phyloP scores from a whole-genome alignment of 805 yeast genomes.

The Candida piceae region DNA sequence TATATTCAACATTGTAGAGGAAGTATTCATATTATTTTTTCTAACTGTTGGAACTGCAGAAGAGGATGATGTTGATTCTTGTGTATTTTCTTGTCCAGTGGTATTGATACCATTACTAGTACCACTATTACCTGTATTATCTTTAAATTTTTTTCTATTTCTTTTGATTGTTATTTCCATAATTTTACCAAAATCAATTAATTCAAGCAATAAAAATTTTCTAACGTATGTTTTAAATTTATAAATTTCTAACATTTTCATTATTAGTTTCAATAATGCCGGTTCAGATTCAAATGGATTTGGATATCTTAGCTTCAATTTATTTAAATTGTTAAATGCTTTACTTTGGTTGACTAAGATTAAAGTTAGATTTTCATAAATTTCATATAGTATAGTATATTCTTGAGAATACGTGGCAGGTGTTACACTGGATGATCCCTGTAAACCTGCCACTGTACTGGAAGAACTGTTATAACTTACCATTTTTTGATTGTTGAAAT shows the following conservation, averaged over 20 bases:
- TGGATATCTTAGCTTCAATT: constrained; percentile 46
- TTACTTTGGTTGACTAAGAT: constrained; percentile 25
- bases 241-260: constrained; percentile 49
- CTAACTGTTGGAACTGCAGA: too few relatives aligned
- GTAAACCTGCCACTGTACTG: constrained; percentile 9
- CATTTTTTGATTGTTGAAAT: constrained; percentile 7
- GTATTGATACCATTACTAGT: not conserved
- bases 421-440: constrained; percentile 12
- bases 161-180: constrained; percentile 47
- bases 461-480: constrained; percentile 5
- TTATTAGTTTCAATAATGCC: constrained; percentile 48
- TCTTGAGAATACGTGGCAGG: constrained; percentile 16
- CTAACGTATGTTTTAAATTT: constrained; percentile 59
- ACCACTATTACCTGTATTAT: constrained; percentile 1
- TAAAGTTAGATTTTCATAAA: constrained; percentile 25
- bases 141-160: constrained; percentile 31
- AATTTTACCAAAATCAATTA: constrained; percentile 49
- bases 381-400: constrained; percentile 19
- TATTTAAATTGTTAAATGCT: constrained; percentile 36
- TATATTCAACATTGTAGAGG: too few relatives aligned
- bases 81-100: too few relatives aligned
- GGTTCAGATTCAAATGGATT: constrained; percentile 48
- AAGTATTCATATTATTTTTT: too few relatives aligned
- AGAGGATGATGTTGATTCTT: too few relatives aligned
- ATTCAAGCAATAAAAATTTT: constrained; percentile 54